Conservation (phyloP, 805 yeast genomes). For the Yarrowia divulgata region DNA sequence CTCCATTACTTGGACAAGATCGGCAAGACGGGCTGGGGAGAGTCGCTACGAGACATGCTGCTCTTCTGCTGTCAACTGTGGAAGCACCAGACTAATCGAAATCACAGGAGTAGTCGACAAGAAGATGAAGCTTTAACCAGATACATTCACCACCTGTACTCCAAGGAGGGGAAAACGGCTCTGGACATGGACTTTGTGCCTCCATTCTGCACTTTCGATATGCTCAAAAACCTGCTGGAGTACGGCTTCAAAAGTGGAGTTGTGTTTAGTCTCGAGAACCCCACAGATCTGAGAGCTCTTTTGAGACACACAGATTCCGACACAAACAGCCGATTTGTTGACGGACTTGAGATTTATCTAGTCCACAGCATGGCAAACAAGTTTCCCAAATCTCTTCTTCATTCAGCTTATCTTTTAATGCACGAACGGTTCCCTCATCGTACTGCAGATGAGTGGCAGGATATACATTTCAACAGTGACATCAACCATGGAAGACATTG, state of each 20-base stretch:
- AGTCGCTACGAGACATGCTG: not conserved
- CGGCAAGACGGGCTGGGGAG: not conserved
- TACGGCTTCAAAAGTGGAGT: not conserved
- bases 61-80: not conserved
- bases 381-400: not conserved
- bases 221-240: not conserved
- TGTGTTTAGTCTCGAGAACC: not conserved
- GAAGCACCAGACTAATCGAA: not conserved
- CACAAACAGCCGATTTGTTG: not conserved
- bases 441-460: not conserved
- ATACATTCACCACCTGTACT: not conserved
- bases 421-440: slow-evolving; percentile 4
- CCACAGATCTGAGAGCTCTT: not conserved
- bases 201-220: not conserved
- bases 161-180: too few species aligned
- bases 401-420: not conserved
- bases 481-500: not conserved
- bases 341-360: not conserved
- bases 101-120: not conserved
- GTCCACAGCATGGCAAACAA: not conserved
- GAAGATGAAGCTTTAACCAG: too few species aligned
- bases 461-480: not conserved
- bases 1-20: not conserved
- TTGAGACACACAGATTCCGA: not conserved
- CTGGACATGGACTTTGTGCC: not conserved